Percentiles rank a stretch among this genome's conserved stretches.
Conservation (phyloP, 306 rosid species). For the Cucurbita moschata region DNA sequence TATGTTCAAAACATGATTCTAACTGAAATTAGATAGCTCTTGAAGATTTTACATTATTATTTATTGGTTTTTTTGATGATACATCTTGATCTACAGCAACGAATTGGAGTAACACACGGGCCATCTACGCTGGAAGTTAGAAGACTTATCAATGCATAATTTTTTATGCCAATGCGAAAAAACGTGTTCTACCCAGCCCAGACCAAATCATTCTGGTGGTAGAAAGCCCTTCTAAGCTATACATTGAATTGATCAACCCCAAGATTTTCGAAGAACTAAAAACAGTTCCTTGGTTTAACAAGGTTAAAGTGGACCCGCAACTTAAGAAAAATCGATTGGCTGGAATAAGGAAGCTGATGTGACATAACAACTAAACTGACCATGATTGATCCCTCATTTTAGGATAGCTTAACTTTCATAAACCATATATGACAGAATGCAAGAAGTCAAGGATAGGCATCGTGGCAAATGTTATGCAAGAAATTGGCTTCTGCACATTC, state of each 20-base stretch:
- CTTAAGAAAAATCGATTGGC: not conserved
- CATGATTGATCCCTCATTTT: not conserved
- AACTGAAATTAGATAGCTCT: not conserved
- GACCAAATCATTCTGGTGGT: not conserved
- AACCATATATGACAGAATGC: not conserved
- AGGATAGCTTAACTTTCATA: not conserved
- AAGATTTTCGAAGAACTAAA: not conserved
- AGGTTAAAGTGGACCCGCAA: not conserved
- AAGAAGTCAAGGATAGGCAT: not conserved
- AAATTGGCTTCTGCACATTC: not conserved
- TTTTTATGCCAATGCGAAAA: not conserved
- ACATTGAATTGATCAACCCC: not conserved
- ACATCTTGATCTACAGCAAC: not conserved
- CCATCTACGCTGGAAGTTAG: not conserved
- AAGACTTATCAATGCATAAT: not conserved
- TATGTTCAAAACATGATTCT: not conserved
- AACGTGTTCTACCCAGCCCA: not conserved
- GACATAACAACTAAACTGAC: not conserved
- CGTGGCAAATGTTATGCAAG: not conserved
- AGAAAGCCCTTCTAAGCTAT: not conserved
- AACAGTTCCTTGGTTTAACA: not conserved
- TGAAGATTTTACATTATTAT: not conserved
- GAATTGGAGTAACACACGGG: not conserved
- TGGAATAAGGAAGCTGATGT: not conserved
- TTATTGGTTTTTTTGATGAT: not conserved